A percentile compares a stretch with the other conserved stretches of the same genome.
Evolutionary conservation across 139 green algal genomes (phyloP).

Genomic region (Marvania coccoides): DNA sequence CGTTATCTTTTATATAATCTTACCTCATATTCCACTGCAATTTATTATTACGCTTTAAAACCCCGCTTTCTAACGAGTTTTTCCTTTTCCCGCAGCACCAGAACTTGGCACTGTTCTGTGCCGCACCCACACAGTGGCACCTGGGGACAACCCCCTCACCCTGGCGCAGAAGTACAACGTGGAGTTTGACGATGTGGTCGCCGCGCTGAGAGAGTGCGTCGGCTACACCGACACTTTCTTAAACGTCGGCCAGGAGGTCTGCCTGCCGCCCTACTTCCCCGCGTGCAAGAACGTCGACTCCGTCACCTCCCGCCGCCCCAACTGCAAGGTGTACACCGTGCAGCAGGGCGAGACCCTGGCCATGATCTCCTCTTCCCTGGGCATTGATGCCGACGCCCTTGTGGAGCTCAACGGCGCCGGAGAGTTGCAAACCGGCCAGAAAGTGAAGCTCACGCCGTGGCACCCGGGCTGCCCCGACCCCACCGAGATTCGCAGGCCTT

Average conservation of each 20-base stretch:
- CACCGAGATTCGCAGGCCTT: neutral
- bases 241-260: neutral
- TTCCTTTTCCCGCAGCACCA: too few species aligned
- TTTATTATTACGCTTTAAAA: too few species aligned
- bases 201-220: constrained; percentile 3
- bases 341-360: neutral
- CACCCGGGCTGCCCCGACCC: neutral
- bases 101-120: too few species aligned
- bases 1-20: too few species aligned
- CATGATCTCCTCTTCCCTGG: neutral
- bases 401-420: neutral
- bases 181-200: neutral
- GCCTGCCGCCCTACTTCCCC: constrained; percentile 8
- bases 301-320: neutral
- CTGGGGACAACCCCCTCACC: neutral
- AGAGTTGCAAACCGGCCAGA: neutral
- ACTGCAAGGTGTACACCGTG: constrained; percentile 12
- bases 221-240: constrained; percentile 4
- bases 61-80: too few species aligned
- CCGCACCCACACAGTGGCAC: neutral
- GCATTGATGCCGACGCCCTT: neutral
- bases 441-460: neutral
- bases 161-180: constrained; percentile 11
- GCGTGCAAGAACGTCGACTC: neutral
- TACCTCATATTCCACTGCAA: too few species aligned